A percentile compares a stretch with the other conserved stretches of the same genome.
Evolutionary conservation across 2,329 filamentous ascomycete genomes (phyloP).

Genomic region (Colletotrichum kahawae): DNA sequence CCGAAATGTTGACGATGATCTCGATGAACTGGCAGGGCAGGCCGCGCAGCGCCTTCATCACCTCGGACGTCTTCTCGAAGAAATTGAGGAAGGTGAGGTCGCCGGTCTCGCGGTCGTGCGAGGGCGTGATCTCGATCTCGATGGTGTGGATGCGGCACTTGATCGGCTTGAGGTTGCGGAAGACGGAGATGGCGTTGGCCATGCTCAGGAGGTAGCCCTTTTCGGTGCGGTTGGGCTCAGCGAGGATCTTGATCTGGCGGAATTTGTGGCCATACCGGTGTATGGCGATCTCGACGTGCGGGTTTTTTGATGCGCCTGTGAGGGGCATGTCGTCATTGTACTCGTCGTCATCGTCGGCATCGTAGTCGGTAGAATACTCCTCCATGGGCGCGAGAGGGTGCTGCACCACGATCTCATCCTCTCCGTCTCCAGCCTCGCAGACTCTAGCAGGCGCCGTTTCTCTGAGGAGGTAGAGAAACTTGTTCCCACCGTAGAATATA

Average conservation of each 20-base stretch:
- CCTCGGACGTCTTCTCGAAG: slow-evolving; percentile 31
- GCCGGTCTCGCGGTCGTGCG: background rate
- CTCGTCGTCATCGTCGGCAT: background rate
- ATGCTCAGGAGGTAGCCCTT: slow-evolving; percentile 30
- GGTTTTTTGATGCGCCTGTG: slow-evolving; percentile 23
- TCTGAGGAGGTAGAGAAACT: slow-evolving; percentile 51
- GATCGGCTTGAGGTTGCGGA: slow-evolving; percentile 27
- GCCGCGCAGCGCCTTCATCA: slow-evolving; percentile 33
- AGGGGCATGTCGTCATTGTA: background rate
- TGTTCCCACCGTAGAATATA: slow-evolving; percentile 54
- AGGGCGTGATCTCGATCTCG: slow-evolving; percentile 44
- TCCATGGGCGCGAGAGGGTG: background rate
- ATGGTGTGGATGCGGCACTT: slow-evolving; percentile 42
- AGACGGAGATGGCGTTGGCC: slow-evolving; percentile 40
- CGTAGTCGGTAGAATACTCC: background rate
- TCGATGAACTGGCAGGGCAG: slow-evolving; percentile 41
- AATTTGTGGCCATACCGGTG: slow-evolving; percentile 43
- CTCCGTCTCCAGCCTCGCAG: slow-evolving; percentile 13
- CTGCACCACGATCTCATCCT: slow-evolving; percentile 19
- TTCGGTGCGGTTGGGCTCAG: slow-evolving; percentile 45
- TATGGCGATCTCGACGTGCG: slow-evolving; percentile 34
- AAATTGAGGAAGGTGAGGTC: slow-evolving; percentile 41
- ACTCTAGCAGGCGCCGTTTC: slow-evolving; percentile 32
- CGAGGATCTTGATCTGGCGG: slow-evolving; percentile 45
- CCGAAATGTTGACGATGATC: slow-evolving; percentile 35